These are phyloP conservation scores for Suillus weaverae DNA, from an alignment of 768 basidiomycete genomes.

Conservation along the genomic window DNA sequence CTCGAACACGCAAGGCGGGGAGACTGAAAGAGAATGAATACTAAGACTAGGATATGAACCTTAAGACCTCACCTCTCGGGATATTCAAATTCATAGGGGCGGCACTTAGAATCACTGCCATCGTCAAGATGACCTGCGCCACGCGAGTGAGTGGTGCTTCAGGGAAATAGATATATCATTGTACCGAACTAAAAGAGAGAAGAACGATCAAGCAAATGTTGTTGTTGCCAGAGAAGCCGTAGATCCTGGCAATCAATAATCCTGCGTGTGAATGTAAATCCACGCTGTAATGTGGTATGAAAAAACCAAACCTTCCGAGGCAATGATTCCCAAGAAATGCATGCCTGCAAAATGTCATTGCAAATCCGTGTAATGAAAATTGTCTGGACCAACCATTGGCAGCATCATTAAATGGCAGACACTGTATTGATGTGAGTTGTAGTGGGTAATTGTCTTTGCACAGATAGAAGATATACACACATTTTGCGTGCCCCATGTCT, in stretches of 20 bases:
- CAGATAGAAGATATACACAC: neutral
- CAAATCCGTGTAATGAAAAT: neutral
- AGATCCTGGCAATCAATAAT: neutral
- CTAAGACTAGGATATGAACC: neutral
- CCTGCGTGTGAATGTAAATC: neutral
- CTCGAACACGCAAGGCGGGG: conserved; percentile 4
- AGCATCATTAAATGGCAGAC: neutral
- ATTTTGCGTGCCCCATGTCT: neutral
- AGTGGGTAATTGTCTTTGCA: neutral
- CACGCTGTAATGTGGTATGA: neutral
- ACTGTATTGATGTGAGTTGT: neutral
- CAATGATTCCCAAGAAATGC: neutral
- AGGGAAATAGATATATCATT: neutral
- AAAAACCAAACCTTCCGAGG: neutral
- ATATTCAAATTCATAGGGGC: neutral
- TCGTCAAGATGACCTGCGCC: neutral
- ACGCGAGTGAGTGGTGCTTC: neutral
- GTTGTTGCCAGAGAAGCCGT: neutral
- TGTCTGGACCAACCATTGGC: neutral
- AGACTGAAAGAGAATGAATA: neutral
- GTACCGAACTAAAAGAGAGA: neutral
- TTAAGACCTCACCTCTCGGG: neutral
- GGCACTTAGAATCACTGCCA: neutral
- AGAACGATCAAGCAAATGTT: neutral
- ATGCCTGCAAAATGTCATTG: neutral